A percentile compares a stretch with the other conserved stretches of the same genome.
These are phyloP conservation scores for Melastoma candidum DNA, from an alignment of 441 rosid genomes.

Conservation along the genomic window DNA sequence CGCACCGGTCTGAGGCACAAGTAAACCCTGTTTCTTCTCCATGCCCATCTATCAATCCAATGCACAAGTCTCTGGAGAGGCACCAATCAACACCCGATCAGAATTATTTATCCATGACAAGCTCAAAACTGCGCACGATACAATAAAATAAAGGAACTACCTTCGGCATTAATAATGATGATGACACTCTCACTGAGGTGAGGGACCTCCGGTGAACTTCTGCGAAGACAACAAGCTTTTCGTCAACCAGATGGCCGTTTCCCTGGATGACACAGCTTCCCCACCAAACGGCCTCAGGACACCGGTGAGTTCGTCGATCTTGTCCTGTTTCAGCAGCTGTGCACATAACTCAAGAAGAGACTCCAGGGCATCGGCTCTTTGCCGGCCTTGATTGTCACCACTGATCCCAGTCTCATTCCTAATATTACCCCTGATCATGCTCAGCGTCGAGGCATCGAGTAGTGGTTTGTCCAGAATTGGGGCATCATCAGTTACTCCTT, in stretches of 20 bases:
- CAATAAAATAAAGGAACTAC: slow-evolving; percentile 10
- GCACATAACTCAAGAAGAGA: slow-evolving; percentile 89
- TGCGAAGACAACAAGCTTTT: slow-evolving; percentile 77
- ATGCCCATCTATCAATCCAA: too few relatives aligned
- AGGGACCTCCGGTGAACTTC: slow-evolving; percentile 43
- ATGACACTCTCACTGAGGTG: slow-evolving; percentile 13
- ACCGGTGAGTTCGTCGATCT: slow-evolving; percentile 76
- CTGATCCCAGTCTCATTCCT: slow-evolving; percentile 32
- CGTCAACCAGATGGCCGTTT: slow-evolving; percentile 94
- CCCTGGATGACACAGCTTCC: slow-evolving; percentile 88
- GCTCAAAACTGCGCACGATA: background rate
- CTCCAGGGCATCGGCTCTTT: slow-evolving; percentile 85
- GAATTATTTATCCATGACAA: too few relatives aligned
- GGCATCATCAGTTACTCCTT: slow-evolving; percentile 26
- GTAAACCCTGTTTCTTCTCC: too few relatives aligned
- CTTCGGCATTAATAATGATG: slow-evolving; percentile 19
- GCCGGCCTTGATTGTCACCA: slow-evolving; percentile 46
- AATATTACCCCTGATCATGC: slow-evolving; percentile 38
- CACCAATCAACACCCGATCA: too few relatives aligned
- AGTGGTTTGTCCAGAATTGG: slow-evolving; percentile 22
- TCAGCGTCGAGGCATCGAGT: slow-evolving; percentile 43
- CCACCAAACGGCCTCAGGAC: slow-evolving; percentile 86
- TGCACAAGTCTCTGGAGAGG: too few relatives aligned
- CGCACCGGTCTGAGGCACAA: too few relatives aligned
- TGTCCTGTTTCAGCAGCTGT: slow-evolving; percentile 72